Base-by-base conservation (phyloP, 2,329 filamentous ascomycete genomes). In the Trichoderma sp. region DNA sequence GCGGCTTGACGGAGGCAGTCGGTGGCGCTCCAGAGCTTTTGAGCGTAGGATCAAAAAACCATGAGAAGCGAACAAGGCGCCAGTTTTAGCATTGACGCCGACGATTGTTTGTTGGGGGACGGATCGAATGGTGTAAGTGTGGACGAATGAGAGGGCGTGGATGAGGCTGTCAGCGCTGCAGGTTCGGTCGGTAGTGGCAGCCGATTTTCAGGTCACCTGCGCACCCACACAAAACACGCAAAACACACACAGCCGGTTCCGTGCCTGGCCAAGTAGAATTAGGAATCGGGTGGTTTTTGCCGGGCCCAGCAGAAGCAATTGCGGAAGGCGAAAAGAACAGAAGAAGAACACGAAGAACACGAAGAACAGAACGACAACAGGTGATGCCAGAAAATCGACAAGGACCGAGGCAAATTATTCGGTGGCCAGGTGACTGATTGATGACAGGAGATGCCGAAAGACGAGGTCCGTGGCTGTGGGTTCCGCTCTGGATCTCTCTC, bases 181-280 rank as follows among this genome's bases (percentile, higher is more conserved):
- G 68, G 53, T 59, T 69, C 68, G 61, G 55, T 67, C 55, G 58
- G 68, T 66, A 61, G 56, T 35, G 68, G 63, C 37, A 67, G 63
- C 63, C 63, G 55, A 67, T 69, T 65, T 59, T 69, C 58, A 65
- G 68, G 68, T 69, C 68, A 69, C 68, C 68, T 65, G 68, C 68
- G 29, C 65, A 68, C 65, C 65, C 56, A 68, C 65, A 68, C 63
- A 67, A 67, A 58, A 67, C 63, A 66, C 37, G 63, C 63, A 58
- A 66, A 53, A 56, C 57, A 59, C 56, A 37, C 55, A 16, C 37
- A 24, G 37, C 29, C 29, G 37, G 21, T 21, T 49, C 63, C 56
- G 63, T 67, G 33, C 63, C 63, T 67, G 55, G 63, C 62, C 24
- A 65, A 65, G 62, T 56, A 65, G 52, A 57, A 56, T 33, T 14